phyloP scores from a whole-genome alignment of 768 basidiomycete genomes.

The Pleurotus tuber-regium region DNA sequence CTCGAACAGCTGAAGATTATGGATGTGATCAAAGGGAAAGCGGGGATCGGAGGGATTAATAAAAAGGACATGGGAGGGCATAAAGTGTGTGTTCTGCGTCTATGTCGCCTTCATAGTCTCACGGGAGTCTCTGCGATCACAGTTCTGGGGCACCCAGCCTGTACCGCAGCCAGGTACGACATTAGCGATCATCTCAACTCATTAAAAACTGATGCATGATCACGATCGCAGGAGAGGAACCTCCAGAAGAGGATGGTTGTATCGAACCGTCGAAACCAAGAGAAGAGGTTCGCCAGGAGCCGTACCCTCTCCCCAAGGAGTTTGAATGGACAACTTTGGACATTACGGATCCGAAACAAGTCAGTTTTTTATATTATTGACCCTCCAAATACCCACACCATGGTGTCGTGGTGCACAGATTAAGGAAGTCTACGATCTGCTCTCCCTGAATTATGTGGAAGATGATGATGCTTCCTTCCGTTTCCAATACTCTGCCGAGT shows the following conservation, averaged over 20 bases:
- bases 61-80: slow-evolving; percentile 85
- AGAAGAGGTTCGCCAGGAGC: slow-evolving; percentile 83
- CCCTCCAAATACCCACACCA: not conserved
- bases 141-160: slow-evolving; percentile 99
- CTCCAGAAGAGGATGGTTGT: slow-evolving; percentile 74
- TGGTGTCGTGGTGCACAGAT: too few relatives aligned
- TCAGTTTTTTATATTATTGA: slow-evolving; percentile 24
- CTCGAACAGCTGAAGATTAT: slow-evolving; percentile 80
- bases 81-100: slow-evolving; percentile 53
- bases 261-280: slow-evolving; percentile 80
- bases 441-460: slow-evolving; percentile 95
- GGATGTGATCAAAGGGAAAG: slow-evolving; percentile 83
- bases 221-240: slow-evolving; percentile 51
- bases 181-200: too few relatives aligned
- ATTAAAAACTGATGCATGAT: too few relatives aligned
- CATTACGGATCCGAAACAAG: slow-evolving; percentile 74
- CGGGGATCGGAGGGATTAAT: slow-evolving; percentile 70
- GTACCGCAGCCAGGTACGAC: slow-evolving; percentile 80
- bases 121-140: slow-evolving; percentile 10
- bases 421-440: slow-evolving; percentile 87
- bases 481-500: slow-evolving; percentile 94
- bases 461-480: slow-evolving; percentile 96
- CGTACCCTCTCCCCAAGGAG: slow-evolving; percentile 85
- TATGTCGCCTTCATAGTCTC: too few relatives aligned
- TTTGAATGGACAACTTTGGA: slow-evolving; percentile 91